A percentile compares a stretch with the other conserved stretches of the same genome.
Conservation (phyloP, 1,284 basidiomycete species). For the Mycosarcoma mackinlayi region DNA sequence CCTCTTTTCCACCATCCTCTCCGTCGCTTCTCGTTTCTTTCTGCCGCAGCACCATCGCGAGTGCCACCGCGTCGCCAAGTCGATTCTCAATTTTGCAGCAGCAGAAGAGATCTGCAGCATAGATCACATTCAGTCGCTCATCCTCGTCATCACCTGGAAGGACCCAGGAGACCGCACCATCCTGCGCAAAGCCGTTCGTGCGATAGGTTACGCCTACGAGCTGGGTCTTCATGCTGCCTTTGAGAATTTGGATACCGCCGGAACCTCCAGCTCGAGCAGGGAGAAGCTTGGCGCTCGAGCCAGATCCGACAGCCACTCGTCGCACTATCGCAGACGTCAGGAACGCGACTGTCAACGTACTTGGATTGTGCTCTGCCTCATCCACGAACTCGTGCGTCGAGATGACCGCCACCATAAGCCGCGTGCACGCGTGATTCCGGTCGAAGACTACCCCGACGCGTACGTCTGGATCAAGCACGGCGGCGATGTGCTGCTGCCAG, state of each 20-base stretch:
- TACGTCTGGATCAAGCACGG: slow-evolving; percentile 32
- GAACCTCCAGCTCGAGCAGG: not conserved
- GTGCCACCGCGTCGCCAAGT: slow-evolving; percentile 77
- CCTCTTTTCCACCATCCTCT: slow-evolving; percentile 82
- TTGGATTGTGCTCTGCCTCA: slow-evolving; percentile 49
- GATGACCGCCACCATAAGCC: slow-evolving; percentile 30
- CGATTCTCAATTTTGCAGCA: slow-evolving; percentile 77
- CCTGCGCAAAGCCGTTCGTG: slow-evolving; percentile 65
- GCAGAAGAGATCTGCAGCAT: slow-evolving; percentile 79
- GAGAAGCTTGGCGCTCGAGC: not conserved
- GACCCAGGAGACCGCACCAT: slow-evolving; percentile 69
- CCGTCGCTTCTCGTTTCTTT: slow-evolving; percentile 86
- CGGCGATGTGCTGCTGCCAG: slow-evolving; percentile 34
- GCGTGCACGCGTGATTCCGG: slow-evolving; percentile 32
- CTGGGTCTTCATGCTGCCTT: slow-evolving; percentile 58
- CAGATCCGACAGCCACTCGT: slow-evolving; percentile 21
- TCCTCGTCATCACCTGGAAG: slow-evolving; percentile 86
- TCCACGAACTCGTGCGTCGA: slow-evolving; percentile 34
- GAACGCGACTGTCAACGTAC: slow-evolving; percentile 50
- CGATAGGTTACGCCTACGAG: slow-evolving; percentile 68
- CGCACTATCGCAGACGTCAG: slow-evolving; percentile 10
- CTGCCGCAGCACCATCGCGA: slow-evolving; percentile 76
- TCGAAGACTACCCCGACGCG: slow-evolving; percentile 42
- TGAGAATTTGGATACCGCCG: slow-evolving; percentile 8
- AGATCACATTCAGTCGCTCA: slow-evolving; percentile 84